phyloP scores from a whole-genome alignment of 1,284 basidiomycete genomes.

The Ceratobasidium sp. region DNA sequence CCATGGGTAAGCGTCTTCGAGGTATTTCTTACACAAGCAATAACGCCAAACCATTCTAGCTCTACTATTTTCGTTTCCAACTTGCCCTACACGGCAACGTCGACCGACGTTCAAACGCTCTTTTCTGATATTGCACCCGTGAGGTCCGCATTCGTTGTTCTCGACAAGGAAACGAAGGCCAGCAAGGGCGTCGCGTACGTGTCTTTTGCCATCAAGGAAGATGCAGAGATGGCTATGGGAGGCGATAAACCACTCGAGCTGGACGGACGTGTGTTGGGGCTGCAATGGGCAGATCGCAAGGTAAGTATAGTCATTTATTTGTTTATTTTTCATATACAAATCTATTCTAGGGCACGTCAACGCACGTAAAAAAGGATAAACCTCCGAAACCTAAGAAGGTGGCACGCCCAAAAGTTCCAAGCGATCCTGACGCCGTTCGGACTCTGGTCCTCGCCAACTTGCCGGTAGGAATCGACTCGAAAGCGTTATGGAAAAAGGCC shows the following conservation, averaged over 20 bases:
- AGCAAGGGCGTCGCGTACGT: conserved; percentile 99
- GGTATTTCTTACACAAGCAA: neutral
- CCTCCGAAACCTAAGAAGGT: conserved; percentile 53
- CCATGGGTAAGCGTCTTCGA: neutral
- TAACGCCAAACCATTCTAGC: neutral
- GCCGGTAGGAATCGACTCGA: conserved; percentile 73
- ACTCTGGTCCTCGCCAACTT: conserved; percentile 84
- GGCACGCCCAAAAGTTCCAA: conserved; percentile 58
- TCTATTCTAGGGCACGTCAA: conserved; percentile 9
- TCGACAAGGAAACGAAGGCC: conserved; percentile 74
- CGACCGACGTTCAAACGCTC: conserved; percentile 87
- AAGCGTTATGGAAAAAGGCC: conserved; percentile 88
- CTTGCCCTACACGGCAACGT: conserved; percentile 89
- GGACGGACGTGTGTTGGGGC: conserved; percentile 74
- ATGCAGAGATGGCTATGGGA: conserved; percentile 81
- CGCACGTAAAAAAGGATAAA: neutral
- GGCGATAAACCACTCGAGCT: conserved; percentile 62
- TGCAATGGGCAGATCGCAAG: conserved; percentile 84
- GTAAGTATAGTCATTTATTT: conserved; percentile 56
- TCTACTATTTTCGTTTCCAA: conserved; percentile 75
- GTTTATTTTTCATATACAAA: conserved; percentile 44
- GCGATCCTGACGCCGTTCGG: conserved; percentile 80
- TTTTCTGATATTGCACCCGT: conserved; percentile 97
- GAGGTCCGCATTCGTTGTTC: conserved; percentile 92
- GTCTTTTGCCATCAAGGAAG: conserved; percentile 89